Conservation (phyloP, 495 filamentous ascomycete genomes). For the Podospora pseudocomata region DNA sequence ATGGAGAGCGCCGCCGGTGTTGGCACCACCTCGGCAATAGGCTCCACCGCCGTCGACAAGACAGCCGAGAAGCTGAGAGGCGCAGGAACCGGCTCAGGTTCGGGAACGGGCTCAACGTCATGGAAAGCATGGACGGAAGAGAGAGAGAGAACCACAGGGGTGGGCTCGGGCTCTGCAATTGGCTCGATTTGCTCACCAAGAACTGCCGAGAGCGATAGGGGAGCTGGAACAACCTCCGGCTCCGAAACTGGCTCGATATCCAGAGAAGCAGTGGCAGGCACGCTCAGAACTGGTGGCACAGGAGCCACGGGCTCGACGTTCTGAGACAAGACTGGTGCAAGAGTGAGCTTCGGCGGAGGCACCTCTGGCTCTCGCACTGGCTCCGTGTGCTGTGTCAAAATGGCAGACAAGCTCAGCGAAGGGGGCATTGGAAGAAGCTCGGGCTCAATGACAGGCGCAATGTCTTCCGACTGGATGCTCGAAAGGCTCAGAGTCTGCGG, state of each 20-base stretch:
- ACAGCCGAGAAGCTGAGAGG: constrained; percentile 1
- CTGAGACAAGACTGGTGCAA: constrained; percentile 21
- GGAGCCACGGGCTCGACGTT: constrained; percentile 25
- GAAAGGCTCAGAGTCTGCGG: constrained; percentile 29
- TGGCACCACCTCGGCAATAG: constrained; percentile 4
- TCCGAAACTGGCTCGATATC: constrained; percentile 29
- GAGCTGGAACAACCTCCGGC: constrained; percentile 17
- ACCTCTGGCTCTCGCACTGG: constrained; percentile 14
- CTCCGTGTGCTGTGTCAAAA: constrained; percentile 20
- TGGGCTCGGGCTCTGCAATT: constrained; percentile 26
- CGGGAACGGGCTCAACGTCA: constrained; percentile 13
- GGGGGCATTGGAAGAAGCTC: constrained; percentile 10
- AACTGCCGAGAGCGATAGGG: constrained; percentile 19
- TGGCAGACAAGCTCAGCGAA: constrained; percentile 19
- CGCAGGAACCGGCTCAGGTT: constrained; percentile 3
- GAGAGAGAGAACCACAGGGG: constrained; percentile 6
- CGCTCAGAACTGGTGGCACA: constrained; percentile 20
- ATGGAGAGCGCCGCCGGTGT: neutral
- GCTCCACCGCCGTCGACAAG: constrained; percentile 10
- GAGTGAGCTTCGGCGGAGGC: constrained; percentile 10
- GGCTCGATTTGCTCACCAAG: constrained; percentile 23
- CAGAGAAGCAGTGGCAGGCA: constrained; percentile 22
- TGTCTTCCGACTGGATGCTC: constrained; percentile 27
- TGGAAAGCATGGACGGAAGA: constrained; percentile 16
- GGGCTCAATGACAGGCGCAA: constrained; percentile 28